Percentiles rank a stretch among this genome's conserved stretches.
phyloP scores from a whole-genome alignment of 768 basidiomycete species.

The Rhodotorula graminis region DNA sequence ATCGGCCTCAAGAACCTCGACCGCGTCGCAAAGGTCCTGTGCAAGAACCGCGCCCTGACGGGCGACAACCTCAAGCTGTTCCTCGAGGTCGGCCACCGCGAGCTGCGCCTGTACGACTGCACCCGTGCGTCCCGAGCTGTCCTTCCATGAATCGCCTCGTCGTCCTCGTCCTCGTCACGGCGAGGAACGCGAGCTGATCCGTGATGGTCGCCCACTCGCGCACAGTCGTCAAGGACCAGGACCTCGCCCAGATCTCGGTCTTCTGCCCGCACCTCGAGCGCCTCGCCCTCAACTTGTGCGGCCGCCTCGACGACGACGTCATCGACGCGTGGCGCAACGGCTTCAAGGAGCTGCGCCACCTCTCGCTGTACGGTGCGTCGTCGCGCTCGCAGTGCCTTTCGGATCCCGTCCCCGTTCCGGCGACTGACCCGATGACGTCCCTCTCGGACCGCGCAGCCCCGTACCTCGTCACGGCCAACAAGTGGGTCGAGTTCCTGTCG shows the following conservation, averaged over 20 bases:
- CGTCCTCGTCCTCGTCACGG: too few relatives aligned
- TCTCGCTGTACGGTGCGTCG: conserved; percentile 67
- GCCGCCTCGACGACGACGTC: conserved; percentile 65
- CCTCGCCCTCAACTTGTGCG: conserved; percentile 79
- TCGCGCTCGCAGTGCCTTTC: too few relatives aligned
- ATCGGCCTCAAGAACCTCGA: conserved; percentile 80
- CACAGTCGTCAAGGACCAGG: conserved; percentile 64
- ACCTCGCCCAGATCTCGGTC: conserved; percentile 64
- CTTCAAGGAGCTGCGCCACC: conserved; percentile 61
- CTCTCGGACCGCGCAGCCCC: conserved; percentile 6
- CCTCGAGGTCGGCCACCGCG: conserved; percentile 66
- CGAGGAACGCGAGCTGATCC: background rate
- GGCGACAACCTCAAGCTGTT: conserved; percentile 75
- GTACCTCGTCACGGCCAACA: conserved; percentile 58
- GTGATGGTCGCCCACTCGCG: too few relatives aligned
- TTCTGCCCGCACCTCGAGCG: conserved; percentile 79
- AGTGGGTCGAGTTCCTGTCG: conserved; percentile 72
- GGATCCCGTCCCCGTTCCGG: background rate
- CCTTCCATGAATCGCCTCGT: too few relatives aligned
- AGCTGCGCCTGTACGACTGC: conserved; percentile 75
- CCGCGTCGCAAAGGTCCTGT: conserved; percentile 58
- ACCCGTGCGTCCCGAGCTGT: conserved; percentile 60
- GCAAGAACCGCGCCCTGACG: conserved; percentile 54
- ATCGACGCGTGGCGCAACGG: conserved; percentile 49
- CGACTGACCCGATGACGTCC: conserved; percentile 56